Evolutionary conservation across 768 basidiomycete species (phyloP), one percentile per base, ranked within the genome.

Genomic region (Termitomyces sp.): DNA sequence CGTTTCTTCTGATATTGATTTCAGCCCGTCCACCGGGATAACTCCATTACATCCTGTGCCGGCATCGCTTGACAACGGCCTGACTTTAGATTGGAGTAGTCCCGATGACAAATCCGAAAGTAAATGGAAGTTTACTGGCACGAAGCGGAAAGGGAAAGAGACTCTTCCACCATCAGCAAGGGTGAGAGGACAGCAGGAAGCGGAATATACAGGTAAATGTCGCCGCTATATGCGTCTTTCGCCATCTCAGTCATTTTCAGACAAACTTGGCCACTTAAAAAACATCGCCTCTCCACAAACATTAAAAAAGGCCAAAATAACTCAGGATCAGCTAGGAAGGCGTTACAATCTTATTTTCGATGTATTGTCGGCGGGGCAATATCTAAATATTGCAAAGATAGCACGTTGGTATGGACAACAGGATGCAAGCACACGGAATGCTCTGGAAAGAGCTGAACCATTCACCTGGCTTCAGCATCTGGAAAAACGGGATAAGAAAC

Each of bases 61-160:
- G 0, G 70, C 79, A 6, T 89, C 88, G 8, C 75, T 78, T 6
- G 81, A 90, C 65, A 83, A 86, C 55, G 89, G 89, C 5, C 71
- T 74, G 28, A 87, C 87, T 1, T 70, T 91, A 37, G 89, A 91
- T 63, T 91, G 89, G 89, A 77, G 80, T n/a, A 76, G 79, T n/a
- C 67, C 75, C 30, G 68, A 87, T 30, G 82, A 84, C 38, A 78
- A 70, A 60, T 33, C 63, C n/a, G 87, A 89, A 40, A 79, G 73
- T 56, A 79, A 79, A 43, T 89, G 88, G 88, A 67, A 76, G 2
- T 65, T 85, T 55, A 75, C 81, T 2, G 75, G 85, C 45, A 71
- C 78, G 5, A 88, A 82, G 65, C 77, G 80, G 46, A 88, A 80
- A 62, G 80, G 79, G 30, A 88, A 79, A 62, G 79, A 82, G 33